Base-by-base conservation (phyloP, 179 eudicot genomes). In the Nepenthes alata region DNA sequence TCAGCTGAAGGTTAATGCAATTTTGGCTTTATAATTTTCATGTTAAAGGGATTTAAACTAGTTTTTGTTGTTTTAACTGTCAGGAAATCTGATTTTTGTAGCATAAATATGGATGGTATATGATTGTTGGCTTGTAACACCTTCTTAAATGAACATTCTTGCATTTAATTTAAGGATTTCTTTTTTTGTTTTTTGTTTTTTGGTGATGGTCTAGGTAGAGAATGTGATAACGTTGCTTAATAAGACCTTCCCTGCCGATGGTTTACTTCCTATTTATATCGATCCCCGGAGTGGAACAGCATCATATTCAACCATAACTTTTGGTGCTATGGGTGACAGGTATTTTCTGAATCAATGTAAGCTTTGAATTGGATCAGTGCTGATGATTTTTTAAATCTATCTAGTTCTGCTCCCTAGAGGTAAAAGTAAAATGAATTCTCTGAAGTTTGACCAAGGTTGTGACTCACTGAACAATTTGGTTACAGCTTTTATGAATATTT, bases 261-360 rank as follows among this genome's bases (percentile, higher is more conserved):
- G 99, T 53, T 76, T 95, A 79, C 89, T 95, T 53, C 91, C 90
- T 58, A 95, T 95, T 38, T 95, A 85, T 74, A 81, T 95, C n/a
- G 76, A 80, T 75, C 96, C 99, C 25, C 77, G 77, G 5, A 91
- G 66, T 60, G 99, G 99, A 61, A 37, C 74, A 7, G 51, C 78
- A 37, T 83, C 98, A 39, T 79, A 83, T 59, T 77, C 99, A 64
- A 81, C 91, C 52, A 85, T 95, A 64, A 95, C 99, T 60, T 95
- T 95, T 81, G 99, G 99, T 62, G 99, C 99, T 70, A 95, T 95
- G 99, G 99, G 99, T 66, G 99, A 95, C 80, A 95, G 99, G 99
- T 95, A 77, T 38, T 59, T 11, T 57, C 35, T 54, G 3, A 14
- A 25, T 25, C 37, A 7, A 1, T 4, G 36, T 16, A 54, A 48